Evolutionary conservation across 495 filamentous ascomycete genomes (phyloP).

Genomic region (Elasticomyces elasticus): DNA sequence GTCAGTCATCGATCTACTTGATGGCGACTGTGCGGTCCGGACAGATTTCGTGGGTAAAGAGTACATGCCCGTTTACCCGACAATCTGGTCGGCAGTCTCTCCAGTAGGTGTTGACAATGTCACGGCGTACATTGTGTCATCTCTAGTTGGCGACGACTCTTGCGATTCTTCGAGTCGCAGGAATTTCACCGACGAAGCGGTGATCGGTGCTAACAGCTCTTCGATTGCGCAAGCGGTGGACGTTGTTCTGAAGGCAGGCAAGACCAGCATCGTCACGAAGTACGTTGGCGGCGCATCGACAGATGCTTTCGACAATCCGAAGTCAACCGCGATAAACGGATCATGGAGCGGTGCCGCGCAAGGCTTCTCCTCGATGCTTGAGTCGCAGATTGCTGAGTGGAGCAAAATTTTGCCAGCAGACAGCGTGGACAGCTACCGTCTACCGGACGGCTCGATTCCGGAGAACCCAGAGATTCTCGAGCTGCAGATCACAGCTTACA

Average conservation of each 20-base stretch:
- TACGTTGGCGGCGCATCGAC: slow-evolving; percentile 52
- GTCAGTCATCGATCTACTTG: slow-evolving; percentile 48
- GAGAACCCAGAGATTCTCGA: slow-evolving; percentile 48
- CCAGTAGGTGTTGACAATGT: slow-evolving; percentile 47
- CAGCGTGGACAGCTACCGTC: slow-evolving; percentile 52
- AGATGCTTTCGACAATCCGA: slow-evolving; percentile 48
- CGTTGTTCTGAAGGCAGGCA: slow-evolving; percentile 40
- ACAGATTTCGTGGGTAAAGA: slow-evolving; percentile 44
- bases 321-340: slow-evolving; percentile 41
- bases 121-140: slow-evolving; percentile 51
- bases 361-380: slow-evolving; percentile 42
- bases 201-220: slow-evolving; percentile 46
- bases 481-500: slow-evolving; percentile 53
- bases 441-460: slow-evolving; percentile 53
- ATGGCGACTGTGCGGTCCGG: slow-evolving; percentile 49
- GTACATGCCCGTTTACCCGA: slow-evolving; percentile 37
- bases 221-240: slow-evolving; percentile 48
- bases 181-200: slow-evolving; percentile 36
- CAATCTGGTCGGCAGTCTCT: slow-evolving; percentile 49
- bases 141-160: slow-evolving; percentile 30
- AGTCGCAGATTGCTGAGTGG: slow-evolving; percentile 48
- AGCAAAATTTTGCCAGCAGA: slow-evolving; percentile 40
- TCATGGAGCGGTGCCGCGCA: slow-evolving; percentile 32
- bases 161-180: slow-evolving; percentile 41
- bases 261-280: slow-evolving; percentile 45